Base-by-base conservation (phyloP, 495 filamentous ascomycete genomes). In the Margaritispora aquatica region DNA sequence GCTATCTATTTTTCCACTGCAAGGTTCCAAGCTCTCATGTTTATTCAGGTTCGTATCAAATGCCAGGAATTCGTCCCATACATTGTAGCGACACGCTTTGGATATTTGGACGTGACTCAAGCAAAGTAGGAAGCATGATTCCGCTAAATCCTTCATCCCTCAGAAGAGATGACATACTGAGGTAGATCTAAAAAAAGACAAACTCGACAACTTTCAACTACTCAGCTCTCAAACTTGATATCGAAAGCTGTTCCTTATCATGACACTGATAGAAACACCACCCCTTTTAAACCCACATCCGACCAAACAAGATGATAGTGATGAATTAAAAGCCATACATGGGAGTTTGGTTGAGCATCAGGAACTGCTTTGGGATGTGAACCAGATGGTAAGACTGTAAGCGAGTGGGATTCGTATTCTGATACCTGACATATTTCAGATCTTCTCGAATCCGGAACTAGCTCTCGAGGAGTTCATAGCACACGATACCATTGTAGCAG, bases 391-490 rank as follows among this genome's bases (percentile, higher is more conserved):
- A 34, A 34, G 29, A 7, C 15, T 34, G 5, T 34, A 15, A 15
- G 7, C 5, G 15, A 7, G 29, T 15, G 15, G 29, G 29, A 34
- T 15, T 34, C 15, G 15, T 7, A 34, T 15, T 34, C 29, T 34
- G 7, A 7, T 7, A 34, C 29, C 29, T 7, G 29, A n/a, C n/a
- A n/a, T 34, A 15, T 15, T 7, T 5, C 38, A 44, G 38, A 44
- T 44, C 11, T n/a, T 8, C 17, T 8, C 7, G 2, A 80, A 84
- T 55, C 83, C 84, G 1, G 83, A 87, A 64, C 73, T 81, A 0
- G 82, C 76, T 0, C 85, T 79, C 56, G 50, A 80, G 56, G 84
- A 87, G 54, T 70, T 75, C 66, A 75, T 70, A 19, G 80, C 84
- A 19, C 83, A 85, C 60, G 73, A 84, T 57, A 74, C 77, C 5